Percentiles rank a stretch among this genome's conserved stretches.
Conservation (phyloP, 108 stramenopile species). For the Schizochytrium sp. region DNA sequence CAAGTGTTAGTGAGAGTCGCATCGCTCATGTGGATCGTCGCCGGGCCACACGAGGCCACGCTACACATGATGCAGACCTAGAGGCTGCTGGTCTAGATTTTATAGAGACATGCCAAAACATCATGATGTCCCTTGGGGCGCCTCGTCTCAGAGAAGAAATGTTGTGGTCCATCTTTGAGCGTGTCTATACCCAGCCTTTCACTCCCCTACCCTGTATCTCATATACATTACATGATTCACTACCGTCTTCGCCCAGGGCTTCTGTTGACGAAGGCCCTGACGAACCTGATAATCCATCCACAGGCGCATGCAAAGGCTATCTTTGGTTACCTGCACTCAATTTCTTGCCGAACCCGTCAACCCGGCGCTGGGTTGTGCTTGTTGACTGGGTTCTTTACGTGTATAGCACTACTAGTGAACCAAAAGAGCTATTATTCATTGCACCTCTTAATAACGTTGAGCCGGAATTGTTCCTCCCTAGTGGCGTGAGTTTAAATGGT, state of each 20-base stretch:
- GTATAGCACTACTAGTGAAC: background rate
- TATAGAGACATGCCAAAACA: conserved; percentile 17
- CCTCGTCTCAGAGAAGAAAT: background rate
- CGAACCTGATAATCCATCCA: background rate
- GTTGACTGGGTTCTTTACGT: conserved; percentile 53
- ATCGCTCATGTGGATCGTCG: background rate
- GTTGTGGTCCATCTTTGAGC: background rate
- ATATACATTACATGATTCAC: background rate
- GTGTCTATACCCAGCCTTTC: background rate
- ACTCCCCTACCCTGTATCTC: background rate
- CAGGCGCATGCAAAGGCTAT: background rate
- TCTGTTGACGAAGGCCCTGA: background rate
- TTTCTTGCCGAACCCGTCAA: background rate
- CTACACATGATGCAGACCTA: background rate
- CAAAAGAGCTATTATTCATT: background rate
- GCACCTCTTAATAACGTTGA: conserved; percentile 3
- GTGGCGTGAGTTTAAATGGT: background rate
- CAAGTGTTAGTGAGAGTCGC: background rate
- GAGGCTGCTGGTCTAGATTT: background rate
- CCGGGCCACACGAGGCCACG: background rate
- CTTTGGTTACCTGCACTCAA: background rate
- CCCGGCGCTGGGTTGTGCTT: conserved; percentile 28
- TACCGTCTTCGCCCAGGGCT: background rate
- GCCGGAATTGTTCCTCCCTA: background rate
- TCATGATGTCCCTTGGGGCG: conserved; percentile 28